Evolutionary conservation across 1,139 yeast genomes (phyloP), one percentile per base, ranked within the genome.

Genomic region (Protomyces macrosporus): DNA sequence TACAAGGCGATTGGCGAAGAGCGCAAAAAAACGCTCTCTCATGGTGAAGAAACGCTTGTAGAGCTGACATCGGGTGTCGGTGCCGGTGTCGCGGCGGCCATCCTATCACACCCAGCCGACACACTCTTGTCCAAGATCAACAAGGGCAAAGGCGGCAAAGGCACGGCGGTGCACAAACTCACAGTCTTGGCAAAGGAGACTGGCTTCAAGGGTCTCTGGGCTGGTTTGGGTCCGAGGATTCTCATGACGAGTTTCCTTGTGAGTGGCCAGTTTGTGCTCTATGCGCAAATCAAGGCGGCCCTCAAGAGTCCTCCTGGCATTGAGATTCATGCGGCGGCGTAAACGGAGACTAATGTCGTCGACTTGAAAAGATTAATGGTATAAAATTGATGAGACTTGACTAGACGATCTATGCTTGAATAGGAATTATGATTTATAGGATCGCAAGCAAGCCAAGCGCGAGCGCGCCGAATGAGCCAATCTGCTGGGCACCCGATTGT

Each of bases 171-270:
- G 87, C 64, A 72, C 78, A 68, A 83, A 93, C 56, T 58, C 72
- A 53, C 51, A 30, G 56, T 52, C 40, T 90, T 91, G 72, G 91
- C 90, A 75, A 75, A 78, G 63, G 82, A 83, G 72, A 90, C 91
- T 72, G 98, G 98, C 4, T 91, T 91, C 74, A 78, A 75, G 45
- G 98, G 98, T 37, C 81, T 91, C 68, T 91, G 97, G 98, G 88
- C 88, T 74, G 98, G 98, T 64, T 83, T 91, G 69, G 88, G 91
- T 35, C 93, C 90, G 68, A 88, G 98, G 83, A 90, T 91, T 71
- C 84, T 90, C 68, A 91, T 91, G 98, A 84, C 91, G 75, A 97
- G 97, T 80, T 90, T 98, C 40, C 83, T 91, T 77, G 91, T 98
- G 54, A 97, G 97, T 68, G 84, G 88, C 82, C 98, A 91, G 81